Evolutionary conservation across 2,329 filamentous ascomycete genomes (phyloP).

Genomic region (Graphilbum fragrans): DNA sequence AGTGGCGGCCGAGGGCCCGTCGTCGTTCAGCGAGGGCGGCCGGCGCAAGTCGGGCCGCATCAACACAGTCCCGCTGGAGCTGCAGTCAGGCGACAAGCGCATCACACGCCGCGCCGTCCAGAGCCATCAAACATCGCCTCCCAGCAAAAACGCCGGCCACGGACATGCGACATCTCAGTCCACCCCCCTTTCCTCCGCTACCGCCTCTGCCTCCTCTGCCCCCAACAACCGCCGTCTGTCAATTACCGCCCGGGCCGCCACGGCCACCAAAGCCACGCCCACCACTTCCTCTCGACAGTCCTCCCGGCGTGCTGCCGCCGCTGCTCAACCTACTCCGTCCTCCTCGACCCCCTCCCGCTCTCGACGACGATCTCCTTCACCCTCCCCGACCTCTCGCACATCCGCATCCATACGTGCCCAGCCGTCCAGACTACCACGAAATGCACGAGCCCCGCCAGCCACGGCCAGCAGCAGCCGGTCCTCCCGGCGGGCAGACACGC

Average conservation of each 20-base stretch:
- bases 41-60: constrained; percentile 54
- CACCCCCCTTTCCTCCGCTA: neutral
- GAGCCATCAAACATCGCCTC: constrained; percentile 4
- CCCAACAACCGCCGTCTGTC: too few relatives aligned
- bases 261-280: neutral
- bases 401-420: constrained; percentile 20
- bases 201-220: too few relatives aligned
- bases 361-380: constrained; percentile 19
- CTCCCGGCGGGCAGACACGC: constrained; percentile 1
- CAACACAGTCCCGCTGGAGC: constrained; percentile 42
- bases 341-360: constrained; percentile 7
- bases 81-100: constrained; percentile 38
- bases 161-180: constrained; percentile 11
- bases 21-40: constrained; percentile 67
- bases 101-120: constrained; percentile 34
- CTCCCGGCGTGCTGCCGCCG: constrained; percentile 5
- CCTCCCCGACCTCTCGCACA: too few relatives aligned
- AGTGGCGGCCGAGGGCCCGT: constrained; percentile 72
- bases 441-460: neutral
- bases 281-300: constrained; percentile 1
- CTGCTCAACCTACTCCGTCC: neutral
- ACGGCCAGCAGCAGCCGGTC: neutral
- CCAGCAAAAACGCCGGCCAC: constrained; percentile 6
- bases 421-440: constrained; percentile 18
- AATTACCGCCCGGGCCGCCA: too few relatives aligned